These are phyloP conservation scores for Nepenthes gracilis DNA, from an alignment of 148 eudicot species.

Conservation along the genomic window DNA sequence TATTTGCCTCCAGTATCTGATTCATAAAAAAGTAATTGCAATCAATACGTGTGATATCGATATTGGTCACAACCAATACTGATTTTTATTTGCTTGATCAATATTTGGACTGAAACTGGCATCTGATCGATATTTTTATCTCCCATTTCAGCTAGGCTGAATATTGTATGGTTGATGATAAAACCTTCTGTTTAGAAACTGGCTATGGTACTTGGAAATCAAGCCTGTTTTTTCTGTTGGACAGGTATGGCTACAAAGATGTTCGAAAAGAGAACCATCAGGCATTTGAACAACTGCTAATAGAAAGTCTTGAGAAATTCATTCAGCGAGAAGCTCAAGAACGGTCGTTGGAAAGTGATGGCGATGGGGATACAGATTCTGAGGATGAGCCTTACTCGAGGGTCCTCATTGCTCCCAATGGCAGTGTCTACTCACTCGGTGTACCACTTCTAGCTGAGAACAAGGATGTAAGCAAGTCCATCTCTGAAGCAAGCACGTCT, in stretches of 20 bases:
- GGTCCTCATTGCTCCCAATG: constrained; percentile 58
- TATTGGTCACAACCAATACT: too few species aligned
- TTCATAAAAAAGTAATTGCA: too few species aligned
- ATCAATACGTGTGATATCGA: too few species aligned
- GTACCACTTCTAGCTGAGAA: constrained; percentile 63
- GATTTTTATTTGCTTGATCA: too few species aligned
- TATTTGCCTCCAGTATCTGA: too few species aligned
- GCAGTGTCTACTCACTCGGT: constrained; percentile 71
- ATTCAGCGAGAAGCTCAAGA: constrained; percentile 86
- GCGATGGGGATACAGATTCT: constrained; percentile 45
- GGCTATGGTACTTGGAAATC: constrained; percentile 1
- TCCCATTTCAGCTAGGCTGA: background rate
- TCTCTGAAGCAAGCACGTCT: constrained; percentile 49
- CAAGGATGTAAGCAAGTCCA: constrained; percentile 21
- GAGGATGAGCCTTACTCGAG: constrained; percentile 48
- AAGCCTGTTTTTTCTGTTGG: constrained; percentile 3
- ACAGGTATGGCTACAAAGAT: constrained; percentile 98
- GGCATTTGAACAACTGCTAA: constrained; percentile 65
- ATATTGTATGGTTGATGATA: background rate
- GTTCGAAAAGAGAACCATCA: constrained; percentile 83
- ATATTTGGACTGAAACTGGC: too few species aligned
- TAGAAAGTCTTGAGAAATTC: constrained; percentile 89
- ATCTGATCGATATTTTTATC: background rate
- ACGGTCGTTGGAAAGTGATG: constrained; percentile 71
- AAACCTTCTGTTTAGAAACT: too few species aligned